These are phyloP conservation scores for Dendrobium huoshanense DNA, from an alignment of 106 monocot species.

Conservation along the genomic window DNA sequence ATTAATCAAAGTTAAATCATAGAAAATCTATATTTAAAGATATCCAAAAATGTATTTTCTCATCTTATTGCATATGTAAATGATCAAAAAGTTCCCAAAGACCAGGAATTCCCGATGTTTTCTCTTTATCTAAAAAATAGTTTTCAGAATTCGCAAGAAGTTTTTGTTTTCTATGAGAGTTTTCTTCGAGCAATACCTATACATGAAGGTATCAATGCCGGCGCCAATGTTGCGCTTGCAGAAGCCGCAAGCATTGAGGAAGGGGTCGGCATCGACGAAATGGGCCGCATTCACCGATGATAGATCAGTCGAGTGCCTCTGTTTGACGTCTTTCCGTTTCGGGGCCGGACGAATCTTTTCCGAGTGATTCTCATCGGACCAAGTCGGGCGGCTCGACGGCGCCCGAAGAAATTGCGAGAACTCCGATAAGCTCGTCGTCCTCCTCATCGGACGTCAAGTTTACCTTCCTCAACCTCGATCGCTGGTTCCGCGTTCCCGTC, in stretches of 20 bases:
- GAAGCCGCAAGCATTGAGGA: conserved; percentile 41
- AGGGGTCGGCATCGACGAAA: conserved; percentile 14
- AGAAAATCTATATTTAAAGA: no score
- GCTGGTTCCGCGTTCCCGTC: neutral
- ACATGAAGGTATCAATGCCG: conserved; percentile 55
- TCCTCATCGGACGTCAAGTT: conserved; percentile 35
- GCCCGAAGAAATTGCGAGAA: conserved; percentile 2
- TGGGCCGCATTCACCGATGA: neutral
- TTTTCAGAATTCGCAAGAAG: no score
- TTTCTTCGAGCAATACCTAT: conserved; percentile 30
- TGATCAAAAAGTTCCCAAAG: no score
- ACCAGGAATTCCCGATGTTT: no score
- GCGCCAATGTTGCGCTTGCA: conserved; percentile 42
- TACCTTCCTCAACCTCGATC: neutral
- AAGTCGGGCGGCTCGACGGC: neutral
- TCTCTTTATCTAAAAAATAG: no score
- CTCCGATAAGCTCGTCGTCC: conserved; percentile 51
- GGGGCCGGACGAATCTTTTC: neutral
- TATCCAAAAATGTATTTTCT: no score
- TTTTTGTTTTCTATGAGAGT: no score
- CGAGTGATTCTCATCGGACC: neutral
- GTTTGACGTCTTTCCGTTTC: conserved; percentile 3
- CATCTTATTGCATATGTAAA: no score
- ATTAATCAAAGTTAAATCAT: no score
- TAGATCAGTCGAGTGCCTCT: conserved; percentile 23